Conservation (phyloP, 1,139 yeast species). For the Wickerhamiella pararugosa region DNA sequence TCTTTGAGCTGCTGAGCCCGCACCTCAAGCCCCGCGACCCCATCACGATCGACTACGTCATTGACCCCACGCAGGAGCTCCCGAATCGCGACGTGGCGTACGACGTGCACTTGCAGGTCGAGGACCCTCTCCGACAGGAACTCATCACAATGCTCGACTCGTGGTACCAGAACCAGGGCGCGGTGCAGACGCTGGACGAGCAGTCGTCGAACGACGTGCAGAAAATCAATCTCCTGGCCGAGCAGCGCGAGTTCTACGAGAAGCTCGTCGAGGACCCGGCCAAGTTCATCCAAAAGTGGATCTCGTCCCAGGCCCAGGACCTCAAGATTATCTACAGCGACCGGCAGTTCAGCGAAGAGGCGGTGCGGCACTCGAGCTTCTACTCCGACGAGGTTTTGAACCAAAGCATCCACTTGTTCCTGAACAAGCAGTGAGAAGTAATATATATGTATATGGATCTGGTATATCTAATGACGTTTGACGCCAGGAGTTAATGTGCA, state of each 20-base stretch:
- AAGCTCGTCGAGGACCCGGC: slow-evolving; percentile 66
- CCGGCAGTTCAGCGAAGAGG: slow-evolving; percentile 81
- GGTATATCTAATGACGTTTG: too few relatives aligned
- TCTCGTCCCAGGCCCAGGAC: slow-evolving; percentile 59
- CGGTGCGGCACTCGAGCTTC: slow-evolving; percentile 68
- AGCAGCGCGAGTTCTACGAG: slow-evolving; percentile 57
- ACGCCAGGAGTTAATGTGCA: too few relatives aligned
- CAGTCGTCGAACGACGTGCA: slow-evolving; percentile 49
- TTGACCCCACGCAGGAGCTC: slow-evolving; percentile 59
- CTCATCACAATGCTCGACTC: slow-evolving; percentile 28
- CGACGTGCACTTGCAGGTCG: slow-evolving; percentile 54
- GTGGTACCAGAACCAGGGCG: slow-evolving; percentile 34
- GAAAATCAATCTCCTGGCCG: slow-evolving; percentile 47
- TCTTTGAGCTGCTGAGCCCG: slow-evolving; percentile 53
- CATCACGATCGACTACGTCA: slow-evolving; percentile 54
- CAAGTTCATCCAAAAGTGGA: slow-evolving; percentile 56
- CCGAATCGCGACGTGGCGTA: slow-evolving; percentile 69
- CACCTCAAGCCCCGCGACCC: slow-evolving; percentile 65
- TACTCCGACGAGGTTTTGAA: slow-evolving; percentile 62
- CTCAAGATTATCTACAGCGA: slow-evolving; percentile 68
- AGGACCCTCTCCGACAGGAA: slow-evolving; percentile 39
- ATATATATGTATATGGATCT: too few relatives aligned
- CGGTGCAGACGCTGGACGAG: slow-evolving; percentile 42
- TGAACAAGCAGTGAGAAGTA: slow-evolving; percentile 24
- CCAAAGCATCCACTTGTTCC: slow-evolving; percentile 61